Evolutionary conservation across 2,329 filamentous ascomycete genomes (phyloP), one percentile per base, ranked within the genome.

Genomic region (Pseudogymnoascus sp.): DNA sequence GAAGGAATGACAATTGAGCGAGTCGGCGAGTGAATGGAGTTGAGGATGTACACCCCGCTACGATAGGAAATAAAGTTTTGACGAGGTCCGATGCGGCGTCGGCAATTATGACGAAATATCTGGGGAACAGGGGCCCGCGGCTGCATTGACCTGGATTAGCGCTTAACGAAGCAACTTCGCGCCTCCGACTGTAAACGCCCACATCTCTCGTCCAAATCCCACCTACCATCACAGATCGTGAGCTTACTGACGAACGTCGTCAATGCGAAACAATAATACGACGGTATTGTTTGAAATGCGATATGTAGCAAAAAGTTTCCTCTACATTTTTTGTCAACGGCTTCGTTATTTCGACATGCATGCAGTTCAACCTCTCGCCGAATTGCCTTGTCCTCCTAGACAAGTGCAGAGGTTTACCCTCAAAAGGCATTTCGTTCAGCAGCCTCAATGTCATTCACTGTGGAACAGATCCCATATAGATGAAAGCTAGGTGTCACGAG

Each of bases 51-150:
- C 28, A 57, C 51, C 51, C 51, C 51, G 51, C 51, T 57, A 57
- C 28, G 5, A 8, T 34, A 34, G 8, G 25, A 57, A 57, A 57
- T 57, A 57, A 57, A 57, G 51, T 57, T 34, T 57, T 57, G 51
- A 57, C 51, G 51, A 57, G 51, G 51, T 57, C 51, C 51, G 51
- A 57, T 57, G 25, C 51, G 51, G 28, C 28, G 51, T 34, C 51
- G 28, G 51, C 51, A 57, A 57, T 57, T 57, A 57, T 57, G 51
- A 57, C 51, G 51, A 57, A 57, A 57, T 57, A 57, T 57, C 51
- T 34, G 51, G 51, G 51, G 51, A 21, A 57, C 51, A 57, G 51
- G 51, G 51, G 28, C 51, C 48, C n/a, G 43, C 43, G 51, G 48
- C 48, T 31, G 25, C 51, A 6, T 31, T 57, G 51, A 57, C 51